These are phyloP conservation scores for Osmanthus fragrans DNA, from an alignment of 257 asterid genomes.

Conservation along the genomic window DNA sequence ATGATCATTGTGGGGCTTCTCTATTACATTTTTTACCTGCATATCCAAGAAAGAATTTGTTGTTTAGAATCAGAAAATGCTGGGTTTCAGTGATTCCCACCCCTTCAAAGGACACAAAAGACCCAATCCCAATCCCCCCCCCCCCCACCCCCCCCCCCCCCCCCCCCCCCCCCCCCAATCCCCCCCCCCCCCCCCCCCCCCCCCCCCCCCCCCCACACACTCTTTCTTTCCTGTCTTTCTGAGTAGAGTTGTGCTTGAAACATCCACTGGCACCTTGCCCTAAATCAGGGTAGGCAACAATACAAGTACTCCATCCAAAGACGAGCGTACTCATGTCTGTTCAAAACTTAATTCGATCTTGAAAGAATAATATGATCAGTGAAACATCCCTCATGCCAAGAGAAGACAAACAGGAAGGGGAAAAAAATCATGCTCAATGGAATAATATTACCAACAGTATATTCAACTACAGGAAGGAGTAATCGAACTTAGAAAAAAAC, in stretches of 20 bases:
- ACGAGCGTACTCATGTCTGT: background rate
- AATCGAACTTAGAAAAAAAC: background rate
- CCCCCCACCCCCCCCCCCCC: too few species aligned
- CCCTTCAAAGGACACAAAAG: background rate
- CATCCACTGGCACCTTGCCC: background rate
- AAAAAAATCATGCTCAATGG: background rate
- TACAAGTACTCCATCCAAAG: background rate
- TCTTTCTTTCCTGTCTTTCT: background rate
- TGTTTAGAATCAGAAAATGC: background rate
- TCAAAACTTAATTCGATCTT: background rate
- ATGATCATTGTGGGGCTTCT: slow-evolving; percentile 95
- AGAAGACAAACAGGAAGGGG: background rate
- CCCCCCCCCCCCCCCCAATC: too few species aligned
- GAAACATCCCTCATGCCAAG: background rate
- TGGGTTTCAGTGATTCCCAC: background rate
- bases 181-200: too few species aligned
- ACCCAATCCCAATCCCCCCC: background rate
- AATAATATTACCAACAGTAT: background rate
- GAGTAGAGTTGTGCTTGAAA: background rate
- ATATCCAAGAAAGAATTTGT: slow-evolving; percentile 25
- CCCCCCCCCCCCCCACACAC: too few species aligned
- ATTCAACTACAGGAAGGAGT: background rate
- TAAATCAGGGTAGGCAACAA: background rate
- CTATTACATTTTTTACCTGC: slow-evolving; percentile 86
- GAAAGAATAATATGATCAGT: background rate